Conservation (phyloP, 345 rosid genomes). For the Hirschfeldia incana region DNA sequence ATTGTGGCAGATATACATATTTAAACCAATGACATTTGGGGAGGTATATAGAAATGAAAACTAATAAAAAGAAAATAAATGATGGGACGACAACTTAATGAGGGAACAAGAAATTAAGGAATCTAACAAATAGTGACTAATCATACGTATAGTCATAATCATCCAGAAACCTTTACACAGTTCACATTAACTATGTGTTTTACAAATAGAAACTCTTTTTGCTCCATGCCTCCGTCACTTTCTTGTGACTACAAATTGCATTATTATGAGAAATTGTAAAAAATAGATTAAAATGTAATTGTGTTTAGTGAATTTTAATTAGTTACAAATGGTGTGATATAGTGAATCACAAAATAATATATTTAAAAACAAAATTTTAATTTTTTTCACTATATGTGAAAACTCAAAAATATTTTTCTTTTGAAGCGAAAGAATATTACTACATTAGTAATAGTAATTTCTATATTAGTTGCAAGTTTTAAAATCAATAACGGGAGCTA, state of each 20-base stretch:
- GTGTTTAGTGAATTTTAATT: too few species aligned
- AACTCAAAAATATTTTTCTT: too few species aligned
- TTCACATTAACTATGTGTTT: slow-evolving; percentile 13
- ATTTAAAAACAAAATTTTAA: too few species aligned
- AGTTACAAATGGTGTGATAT: too few species aligned
- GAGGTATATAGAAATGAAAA: neutral
- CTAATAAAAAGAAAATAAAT: neutral
- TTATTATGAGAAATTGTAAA: neutral
- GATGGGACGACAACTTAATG: slow-evolving; percentile 25
- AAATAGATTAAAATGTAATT: too few species aligned
- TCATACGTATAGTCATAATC: slow-evolving; percentile 32
- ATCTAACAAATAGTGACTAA: slow-evolving; percentile 31
- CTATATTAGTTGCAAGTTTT: neutral
- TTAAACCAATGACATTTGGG: neutral
- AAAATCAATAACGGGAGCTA: neutral
- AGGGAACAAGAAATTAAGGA: slow-evolving; percentile 29
- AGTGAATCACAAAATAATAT: too few species aligned
- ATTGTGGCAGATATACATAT: neutral
- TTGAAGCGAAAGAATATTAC: too few species aligned
- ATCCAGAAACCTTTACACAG: slow-evolving; percentile 1
- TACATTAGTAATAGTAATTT: too few species aligned
- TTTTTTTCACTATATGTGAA: too few species aligned
- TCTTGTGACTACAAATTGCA: neutral
- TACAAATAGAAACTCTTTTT: slow-evolving; percentile 20
- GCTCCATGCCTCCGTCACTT: slow-evolving; percentile 31